phyloP scores from a whole-genome alignment of 179 eudicot species.

The Silene coronaria region DNA sequence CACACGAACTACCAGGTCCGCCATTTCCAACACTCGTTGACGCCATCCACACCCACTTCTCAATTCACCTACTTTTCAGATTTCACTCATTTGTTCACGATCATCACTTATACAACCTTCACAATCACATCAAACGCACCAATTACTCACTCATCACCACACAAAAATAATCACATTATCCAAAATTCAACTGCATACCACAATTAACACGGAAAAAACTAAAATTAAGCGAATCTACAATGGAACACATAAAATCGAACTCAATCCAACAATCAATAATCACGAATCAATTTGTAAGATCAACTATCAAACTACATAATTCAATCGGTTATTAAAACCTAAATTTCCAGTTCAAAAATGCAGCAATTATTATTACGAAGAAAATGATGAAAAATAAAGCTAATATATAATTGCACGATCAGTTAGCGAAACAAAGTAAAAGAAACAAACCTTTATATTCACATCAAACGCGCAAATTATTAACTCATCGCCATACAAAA shows the following conservation, averaged over 20 bases:
- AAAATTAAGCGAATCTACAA: neutral
- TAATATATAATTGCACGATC: too few species aligned
- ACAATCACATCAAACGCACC: slow-evolving; percentile 13
- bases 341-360: neutral
- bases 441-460: slow-evolving; percentile 19
- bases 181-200: neutral
- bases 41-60: slow-evolving; percentile 44
- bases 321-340: neutral
- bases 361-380: neutral
- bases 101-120: slow-evolving; percentile 20
- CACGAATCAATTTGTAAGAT: neutral
- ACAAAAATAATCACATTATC: neutral
- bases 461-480: slow-evolving; percentile 9
- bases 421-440: too few species aligned
- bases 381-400: too few species aligned
- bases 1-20: slow-evolving; percentile 73
- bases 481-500: slow-evolving; percentile 7
- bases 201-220: neutral
- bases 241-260: neutral
- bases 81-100: slow-evolving; percentile 22
- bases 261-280: neutral
- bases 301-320: neutral
- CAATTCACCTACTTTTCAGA: slow-evolving; percentile 28
- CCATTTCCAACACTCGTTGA: slow-evolving; percentile 73
- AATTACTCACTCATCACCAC: slow-evolving; percentile 9